Evolutionary conservation across 192 early-diverging fungal species (phyloP), one percentile per base, ranked within the genome.

Genomic region (Haplosporangium gracile): DNA sequence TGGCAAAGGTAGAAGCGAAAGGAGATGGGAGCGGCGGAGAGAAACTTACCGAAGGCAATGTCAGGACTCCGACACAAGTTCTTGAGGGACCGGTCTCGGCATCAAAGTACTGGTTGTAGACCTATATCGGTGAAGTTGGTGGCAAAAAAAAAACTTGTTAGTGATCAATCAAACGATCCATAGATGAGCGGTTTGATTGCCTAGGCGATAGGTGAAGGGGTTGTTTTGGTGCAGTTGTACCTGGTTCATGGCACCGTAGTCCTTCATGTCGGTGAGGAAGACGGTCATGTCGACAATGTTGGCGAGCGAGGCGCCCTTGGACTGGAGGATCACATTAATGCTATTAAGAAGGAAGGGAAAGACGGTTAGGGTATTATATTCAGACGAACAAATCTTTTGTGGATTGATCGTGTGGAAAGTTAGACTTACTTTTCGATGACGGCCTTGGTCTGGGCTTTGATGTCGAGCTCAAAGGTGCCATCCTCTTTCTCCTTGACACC

Each of bases 271-370:
- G 34, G 92, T 91, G 63, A 95, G 83, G 82, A 95, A 95, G 55
- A 95, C 91, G n/a, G 94, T 95, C 88, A 95, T 76, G 84, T 95
- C 94, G 26, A 95, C 88, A 24, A 95, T 72, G 57, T 94, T 90
- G 69, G 90, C 91, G 47, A 95, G 78, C 24, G 80, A 82, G 9
- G 89, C 89, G 18, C 93, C 93, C 32, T 75, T 22, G 32, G 85
- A 82, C 45, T 91, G 43, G 20, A 95, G 82, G 53, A 95, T 95
- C 49, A 77, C 81, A 24, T 88, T 70, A 76, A 95, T 94, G 88
- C 92, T 94, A 53, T 69, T 40, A 2, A 47, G 43, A 20, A 36
- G 15, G 42, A 49, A 9, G 7, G 26, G 11, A 74, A 5, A 5
- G 26, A 60, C 15, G 36, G 24, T 55, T 32, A 74, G n/a, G 5